Conservation (phyloP, 1,284 basidiomycete species). For the Fomitopsis palustris region DNA sequence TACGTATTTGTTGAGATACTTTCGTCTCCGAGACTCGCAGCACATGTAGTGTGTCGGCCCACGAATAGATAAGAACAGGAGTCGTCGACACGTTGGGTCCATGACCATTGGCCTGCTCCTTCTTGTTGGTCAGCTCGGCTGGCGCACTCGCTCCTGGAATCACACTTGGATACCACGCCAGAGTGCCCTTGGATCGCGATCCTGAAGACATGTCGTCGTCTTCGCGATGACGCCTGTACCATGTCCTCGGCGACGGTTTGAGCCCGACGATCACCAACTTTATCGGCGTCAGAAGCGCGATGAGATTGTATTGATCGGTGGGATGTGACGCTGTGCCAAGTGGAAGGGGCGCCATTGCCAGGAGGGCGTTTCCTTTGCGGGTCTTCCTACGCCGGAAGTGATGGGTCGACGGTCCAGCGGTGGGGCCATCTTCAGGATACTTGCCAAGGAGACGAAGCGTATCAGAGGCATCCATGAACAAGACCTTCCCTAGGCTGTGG, state of each 20-base stretch:
- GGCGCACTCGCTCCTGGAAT: constrained; percentile 12
- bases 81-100: constrained; percentile 17
- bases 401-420: constrained; percentile 12
- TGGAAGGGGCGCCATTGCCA: constrained; percentile 82
- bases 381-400: constrained; percentile 29
- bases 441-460: constrained; percentile 92
- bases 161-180: constrained; percentile 80
- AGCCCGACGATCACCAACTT: constrained; percentile 94
- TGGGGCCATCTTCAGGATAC: constrained; percentile 63
- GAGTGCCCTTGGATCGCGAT: constrained; percentile 52
- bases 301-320: constrained; percentile 81
- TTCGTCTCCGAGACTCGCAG: constrained; percentile 66
- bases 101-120: constrained; percentile 19
- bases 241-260: constrained; percentile 90
- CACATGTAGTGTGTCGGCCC: constrained; percentile 69
- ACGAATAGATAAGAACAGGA: constrained; percentile 80
- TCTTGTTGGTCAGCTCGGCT: constrained; percentile 28
- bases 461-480: constrained; percentile 95
- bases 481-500: constrained; percentile 91
- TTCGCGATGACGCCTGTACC: constrained; percentile 80
- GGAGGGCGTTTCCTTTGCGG: constrained; percentile 55
- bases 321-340: constrained; percentile 74
- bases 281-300: constrained; percentile 85
- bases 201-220: constrained; percentile 40
- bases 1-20: constrained; percentile 45